A percentile compares a stretch with the other conserved stretches of the same genome.
Conservation (phyloP, 768 basidiomycete genomes). For the Lepiota venenata region DNA sequence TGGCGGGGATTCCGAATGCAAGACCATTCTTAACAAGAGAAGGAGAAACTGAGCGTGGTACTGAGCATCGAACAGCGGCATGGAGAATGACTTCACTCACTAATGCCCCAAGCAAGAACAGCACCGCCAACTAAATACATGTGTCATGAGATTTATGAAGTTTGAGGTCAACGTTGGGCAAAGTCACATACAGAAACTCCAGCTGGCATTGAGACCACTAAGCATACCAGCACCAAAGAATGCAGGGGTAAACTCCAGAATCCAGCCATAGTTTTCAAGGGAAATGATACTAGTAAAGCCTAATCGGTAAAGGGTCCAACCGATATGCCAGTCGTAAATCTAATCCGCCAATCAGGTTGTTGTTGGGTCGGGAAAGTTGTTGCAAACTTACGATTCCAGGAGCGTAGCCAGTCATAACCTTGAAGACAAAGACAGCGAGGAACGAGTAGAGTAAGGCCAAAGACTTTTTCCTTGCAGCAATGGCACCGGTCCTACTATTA, state of each 20-base stretch:
- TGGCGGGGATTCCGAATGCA: slow-evolving; percentile 37
- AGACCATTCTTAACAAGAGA: slow-evolving; percentile 48
- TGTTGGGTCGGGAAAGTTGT: not conserved
- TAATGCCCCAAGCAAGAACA: slow-evolving; percentile 60
- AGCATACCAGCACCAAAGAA: slow-evolving; percentile 62
- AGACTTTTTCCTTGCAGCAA: slow-evolving; percentile 53
- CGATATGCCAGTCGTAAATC: slow-evolving; percentile 63
- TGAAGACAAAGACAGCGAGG: slow-evolving; percentile 42
- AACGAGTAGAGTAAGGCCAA: slow-evolving; percentile 47
- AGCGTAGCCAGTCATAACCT: slow-evolving; percentile 53
- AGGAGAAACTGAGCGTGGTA: slow-evolving; percentile 39
- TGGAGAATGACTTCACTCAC: slow-evolving; percentile 22
- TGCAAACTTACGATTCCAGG: slow-evolving; percentile 48
- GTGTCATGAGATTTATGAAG: not conserved
- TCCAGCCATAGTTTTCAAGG: slow-evolving; percentile 59
- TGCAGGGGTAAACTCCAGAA: slow-evolving; percentile 50
- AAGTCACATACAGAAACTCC: slow-evolving; percentile 49
- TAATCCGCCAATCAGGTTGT: slow-evolving; percentile 13
- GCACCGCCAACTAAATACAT: slow-evolving; percentile 41
- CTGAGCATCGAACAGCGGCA: not conserved
- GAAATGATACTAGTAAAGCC: slow-evolving; percentile 60
- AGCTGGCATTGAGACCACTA: slow-evolving; percentile 52
- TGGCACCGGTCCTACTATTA: slow-evolving; percentile 44
- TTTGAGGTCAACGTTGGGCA: not conserved
- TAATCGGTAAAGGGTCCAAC: slow-evolving; percentile 54